phyloP scores from a whole-genome alignment of 1,284 basidiomycete genomes.

The Puccinia hordei region DNA sequence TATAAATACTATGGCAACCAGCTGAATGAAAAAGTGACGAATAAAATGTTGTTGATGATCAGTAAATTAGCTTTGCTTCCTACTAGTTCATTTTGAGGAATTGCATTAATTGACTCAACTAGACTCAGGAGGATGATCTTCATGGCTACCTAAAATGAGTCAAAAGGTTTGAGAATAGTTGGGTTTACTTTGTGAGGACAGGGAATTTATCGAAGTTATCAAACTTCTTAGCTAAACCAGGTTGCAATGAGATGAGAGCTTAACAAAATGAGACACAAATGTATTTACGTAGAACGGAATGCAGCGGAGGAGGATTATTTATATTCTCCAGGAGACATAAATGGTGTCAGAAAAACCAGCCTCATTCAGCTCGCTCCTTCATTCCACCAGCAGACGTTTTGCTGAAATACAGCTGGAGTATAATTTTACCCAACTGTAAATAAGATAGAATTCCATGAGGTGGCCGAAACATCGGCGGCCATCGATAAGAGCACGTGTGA shows the following conservation, averaged over 20 bases:
- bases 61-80: neutral
- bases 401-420: neutral
- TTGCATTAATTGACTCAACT: neutral
- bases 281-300: neutral
- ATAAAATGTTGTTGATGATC: neutral
- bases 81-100: neutral
- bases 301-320: neutral
- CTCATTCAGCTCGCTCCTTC: neutral
- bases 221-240: no score
- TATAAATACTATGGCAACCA: neutral
- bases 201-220: no score
- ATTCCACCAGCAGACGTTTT: neutral
- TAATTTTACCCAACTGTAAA: no score
- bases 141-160: neutral
- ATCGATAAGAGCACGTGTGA: no score
- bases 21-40: neutral
- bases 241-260: no score
- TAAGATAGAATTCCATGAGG: no score
- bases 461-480: no score
- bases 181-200: no score
- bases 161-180: neutral
- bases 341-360: neutral
- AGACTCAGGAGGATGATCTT: neutral
- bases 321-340: neutral
- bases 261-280: no score